Evolutionary conservation across 805 yeast genomes (phyloP).

Genomic region (Nakazawaea siamensis): DNA sequence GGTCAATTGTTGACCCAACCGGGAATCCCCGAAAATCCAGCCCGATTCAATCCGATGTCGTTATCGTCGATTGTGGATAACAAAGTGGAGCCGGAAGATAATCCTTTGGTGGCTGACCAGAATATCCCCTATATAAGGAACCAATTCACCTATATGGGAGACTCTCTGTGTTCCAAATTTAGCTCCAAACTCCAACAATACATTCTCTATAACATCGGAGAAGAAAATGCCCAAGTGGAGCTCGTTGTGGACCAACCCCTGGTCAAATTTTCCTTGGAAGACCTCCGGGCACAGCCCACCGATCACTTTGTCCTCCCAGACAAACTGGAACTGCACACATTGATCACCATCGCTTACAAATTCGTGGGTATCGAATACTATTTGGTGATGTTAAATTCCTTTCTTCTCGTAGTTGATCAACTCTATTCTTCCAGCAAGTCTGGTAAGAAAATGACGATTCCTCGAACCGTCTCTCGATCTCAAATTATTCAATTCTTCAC

Average conservation of each 20-base stretch:
- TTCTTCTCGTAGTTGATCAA: slow-evolving; percentile 3
- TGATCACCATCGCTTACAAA: slow-evolving; percentile 2
- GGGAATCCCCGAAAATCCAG: slow-evolving; percentile 4
- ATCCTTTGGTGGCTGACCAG: slow-evolving; percentile 9
- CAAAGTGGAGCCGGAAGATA: slow-evolving; percentile 7
- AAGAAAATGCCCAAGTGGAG: neutral
- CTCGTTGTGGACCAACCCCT: neutral
- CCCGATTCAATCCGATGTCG: slow-evolving; percentile 4
- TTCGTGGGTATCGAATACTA: slow-evolving; percentile 9
- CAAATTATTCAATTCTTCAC: slow-evolving; percentile 11
- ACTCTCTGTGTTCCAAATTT: slow-evolving; percentile 11
- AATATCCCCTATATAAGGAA: slow-evolving; percentile 4
- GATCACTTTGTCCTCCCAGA: slow-evolving; percentile 2
- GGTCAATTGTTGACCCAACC: slow-evolving; percentile 7
- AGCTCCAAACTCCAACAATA: slow-evolving; percentile 10
- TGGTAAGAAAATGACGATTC: slow-evolving; percentile 1
- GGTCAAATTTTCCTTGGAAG: slow-evolving; percentile 1
- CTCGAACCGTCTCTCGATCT: neutral
- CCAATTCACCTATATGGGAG: slow-evolving; percentile 8
- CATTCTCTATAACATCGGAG: slow-evolving; percentile 1
- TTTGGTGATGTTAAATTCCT: slow-evolving; percentile 5
- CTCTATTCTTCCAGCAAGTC: slow-evolving; percentile 2
- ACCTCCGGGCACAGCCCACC: neutral
- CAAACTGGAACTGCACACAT: slow-evolving; percentile 3
- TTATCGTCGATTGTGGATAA: slow-evolving; percentile 2